Evolutionary conservation across 2,329 filamentous ascomycete species (phyloP), one percentile per base, ranked within the genome.

Genomic region (Colletotrichum sp.): DNA sequence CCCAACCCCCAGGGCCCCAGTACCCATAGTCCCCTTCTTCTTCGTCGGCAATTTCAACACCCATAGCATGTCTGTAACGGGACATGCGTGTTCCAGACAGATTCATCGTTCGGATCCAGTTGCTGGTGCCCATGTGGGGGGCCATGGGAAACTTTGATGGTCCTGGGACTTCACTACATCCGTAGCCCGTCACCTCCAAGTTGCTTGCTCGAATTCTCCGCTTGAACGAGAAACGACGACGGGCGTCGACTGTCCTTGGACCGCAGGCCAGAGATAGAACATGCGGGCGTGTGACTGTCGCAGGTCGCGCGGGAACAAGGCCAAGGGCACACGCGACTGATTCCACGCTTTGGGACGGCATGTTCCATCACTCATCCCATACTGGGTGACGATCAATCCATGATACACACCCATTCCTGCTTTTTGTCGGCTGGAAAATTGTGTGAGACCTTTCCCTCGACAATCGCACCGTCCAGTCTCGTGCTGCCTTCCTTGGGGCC

Each of bases 41-140:
- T 52, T n/a, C 28, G 34, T 65, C 52, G 39, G 21, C 36, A 55
- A 44, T 32, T 55, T 24, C 55, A n/a, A 34, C 68, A 24, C 71
- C 68, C 55, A 28, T 57, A 57, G 69, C 39, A 44, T 75, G 62
- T n/a, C 10, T 55, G n/a, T 63, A 67, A 44, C 44, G 21, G 21
- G 59, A 21, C 63, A 16, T 68, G 39, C 44, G 44, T 68, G 73
- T 75, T 64, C 69, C 69, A 68, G 73, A 73, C 63, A 75, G 32
- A 72, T 76, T 72, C 63, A 26, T 76, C 68, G 36, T 73, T 64
- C 21, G 57, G 57, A 39, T 68, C 44, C 63, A 73, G 36, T 68
- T 49, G 71, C 69, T 64, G 18, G 57, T 70, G 69, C 69, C 16
- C 57, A 24, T 70, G 69, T 68, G 69, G 69, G 69, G 44, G 63